Evolutionary conservation across 345 rosid genomes (phyloP).

Genomic region (Mallotus nudiflorus): DNA sequence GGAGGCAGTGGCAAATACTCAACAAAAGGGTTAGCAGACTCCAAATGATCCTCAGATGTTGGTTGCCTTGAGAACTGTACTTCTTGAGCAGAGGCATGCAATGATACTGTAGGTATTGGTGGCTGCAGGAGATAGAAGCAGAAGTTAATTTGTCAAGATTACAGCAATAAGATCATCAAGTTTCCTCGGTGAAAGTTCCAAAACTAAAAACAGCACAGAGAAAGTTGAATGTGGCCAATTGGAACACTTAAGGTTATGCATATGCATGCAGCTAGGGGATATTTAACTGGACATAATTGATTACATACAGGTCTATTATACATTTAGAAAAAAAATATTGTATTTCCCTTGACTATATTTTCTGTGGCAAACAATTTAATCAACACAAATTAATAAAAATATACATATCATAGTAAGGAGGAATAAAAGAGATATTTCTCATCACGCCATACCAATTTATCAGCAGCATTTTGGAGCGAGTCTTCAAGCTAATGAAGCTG

Average conservation of each 20-base stretch:
- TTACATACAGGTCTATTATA: neutral
- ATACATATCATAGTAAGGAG: too few relatives aligned
- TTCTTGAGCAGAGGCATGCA: conserved; percentile 23
- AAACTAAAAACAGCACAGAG: neutral
- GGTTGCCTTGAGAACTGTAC: conserved; percentile 12
- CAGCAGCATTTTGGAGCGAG: neutral
- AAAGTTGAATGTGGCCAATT: neutral
- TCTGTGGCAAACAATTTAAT: neutral
- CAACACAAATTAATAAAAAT: too few relatives aligned
- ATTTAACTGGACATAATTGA: neutral
- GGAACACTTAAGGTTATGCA: neutral
- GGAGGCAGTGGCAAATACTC: conserved; percentile 1
- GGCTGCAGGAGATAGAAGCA: neutral
- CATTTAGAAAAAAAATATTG: too few relatives aligned
- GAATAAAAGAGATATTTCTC: too few relatives aligned
- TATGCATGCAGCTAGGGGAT: neutral
- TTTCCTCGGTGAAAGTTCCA: neutral
- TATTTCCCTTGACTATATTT: neutral
- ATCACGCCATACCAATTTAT: neutral
- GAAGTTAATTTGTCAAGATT: neutral
- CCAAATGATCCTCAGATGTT: neutral
- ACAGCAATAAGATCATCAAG: neutral
- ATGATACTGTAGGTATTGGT: conserved; percentile 4
- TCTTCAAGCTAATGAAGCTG: neutral
- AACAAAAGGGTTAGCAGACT: neutral